phyloP scores from a whole-genome alignment of 2,329 filamentous ascomycete genomes.

The Penicillium sp. region DNA sequence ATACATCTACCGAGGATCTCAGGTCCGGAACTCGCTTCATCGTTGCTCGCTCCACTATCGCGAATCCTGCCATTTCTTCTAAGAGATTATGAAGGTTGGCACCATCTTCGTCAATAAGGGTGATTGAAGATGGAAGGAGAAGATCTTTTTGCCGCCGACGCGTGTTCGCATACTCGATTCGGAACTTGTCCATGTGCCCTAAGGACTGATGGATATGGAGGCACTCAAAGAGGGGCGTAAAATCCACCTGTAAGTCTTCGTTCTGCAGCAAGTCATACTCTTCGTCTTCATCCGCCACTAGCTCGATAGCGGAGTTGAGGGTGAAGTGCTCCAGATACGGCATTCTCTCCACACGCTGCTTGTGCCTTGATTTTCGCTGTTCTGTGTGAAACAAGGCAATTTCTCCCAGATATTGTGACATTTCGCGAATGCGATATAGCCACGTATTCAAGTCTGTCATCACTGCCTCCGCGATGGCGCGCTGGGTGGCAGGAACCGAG shows the following conservation, averaged over 20 bases:
- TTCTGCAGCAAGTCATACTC: constrained; percentile 96
- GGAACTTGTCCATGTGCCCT: constrained; percentile 87
- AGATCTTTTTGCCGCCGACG: constrained; percentile 88
- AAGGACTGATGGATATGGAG: constrained; percentile 95
- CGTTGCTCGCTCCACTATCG: constrained; percentile 92
- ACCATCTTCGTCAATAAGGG: constrained; percentile 77
- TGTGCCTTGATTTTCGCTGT: constrained; percentile 75
- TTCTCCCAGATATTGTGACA: constrained; percentile 91
- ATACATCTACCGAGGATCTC: constrained; percentile 75
- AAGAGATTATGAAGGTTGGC: constrained; percentile 82
- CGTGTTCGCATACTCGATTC: constrained; percentile 86
- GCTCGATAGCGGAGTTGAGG: constrained; percentile 90
- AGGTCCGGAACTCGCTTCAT: constrained; percentile 83
- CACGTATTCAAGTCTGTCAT: constrained; percentile 97
- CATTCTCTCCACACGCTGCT: constrained; percentile 74
- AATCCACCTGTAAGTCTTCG: constrained; percentile 91
- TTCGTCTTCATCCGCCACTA: constrained; percentile 91
- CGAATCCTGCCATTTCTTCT: constrained; percentile 92
- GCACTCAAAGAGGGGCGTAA: constrained; percentile 89
- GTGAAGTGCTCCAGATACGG: constrained; percentile 78
- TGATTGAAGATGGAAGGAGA: constrained; percentile 72
- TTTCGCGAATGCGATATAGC: constrained; percentile 92
- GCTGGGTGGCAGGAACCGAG: constrained; percentile 88
- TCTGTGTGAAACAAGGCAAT: constrained; percentile 97
- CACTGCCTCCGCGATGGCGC: constrained; percentile 90